Evolutionary conservation across 345 rosid species (phyloP).

Genomic region (Gossypium raimondii): DNA sequence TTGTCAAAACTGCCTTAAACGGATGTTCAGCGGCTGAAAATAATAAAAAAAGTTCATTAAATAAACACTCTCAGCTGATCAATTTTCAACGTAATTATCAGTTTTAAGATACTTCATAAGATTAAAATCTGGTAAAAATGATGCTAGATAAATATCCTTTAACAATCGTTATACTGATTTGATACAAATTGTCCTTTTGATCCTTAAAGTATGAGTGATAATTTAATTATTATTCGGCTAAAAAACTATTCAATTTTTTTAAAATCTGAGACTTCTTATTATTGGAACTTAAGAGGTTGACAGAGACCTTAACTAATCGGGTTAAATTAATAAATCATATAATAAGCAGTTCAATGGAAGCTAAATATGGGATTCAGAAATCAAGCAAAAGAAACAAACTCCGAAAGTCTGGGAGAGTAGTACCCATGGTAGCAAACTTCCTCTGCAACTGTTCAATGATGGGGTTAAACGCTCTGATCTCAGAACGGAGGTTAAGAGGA

Average conservation of each 20-base stretch:
- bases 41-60: not conserved
- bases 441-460: conserved; percentile 58
- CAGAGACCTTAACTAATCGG: not conserved
- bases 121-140: not conserved
- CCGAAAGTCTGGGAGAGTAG: conserved; percentile 14
- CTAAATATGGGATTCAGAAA: not conserved
- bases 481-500: conserved; percentile 51
- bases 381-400: conserved; percentile 15
- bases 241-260: not conserved
- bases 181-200: not conserved
- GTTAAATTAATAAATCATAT: not conserved
- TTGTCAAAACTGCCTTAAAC: conserved; percentile 65
- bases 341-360: no score
- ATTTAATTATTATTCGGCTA: not conserved
- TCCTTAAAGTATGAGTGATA: not conserved
- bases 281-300: not conserved
- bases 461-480: conserved; percentile 63
- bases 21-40: conserved; percentile 85
- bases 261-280: not conserved
- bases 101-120: not conserved
- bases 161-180: not conserved
- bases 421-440: conserved; percentile 86
- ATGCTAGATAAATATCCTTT: not conserved
- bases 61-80: not conserved
- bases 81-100: not conserved